Evolutionary conservation across 2,329 filamentous ascomycete species (phyloP).

Genomic region (Ophiostoma fasciatum): DNA sequence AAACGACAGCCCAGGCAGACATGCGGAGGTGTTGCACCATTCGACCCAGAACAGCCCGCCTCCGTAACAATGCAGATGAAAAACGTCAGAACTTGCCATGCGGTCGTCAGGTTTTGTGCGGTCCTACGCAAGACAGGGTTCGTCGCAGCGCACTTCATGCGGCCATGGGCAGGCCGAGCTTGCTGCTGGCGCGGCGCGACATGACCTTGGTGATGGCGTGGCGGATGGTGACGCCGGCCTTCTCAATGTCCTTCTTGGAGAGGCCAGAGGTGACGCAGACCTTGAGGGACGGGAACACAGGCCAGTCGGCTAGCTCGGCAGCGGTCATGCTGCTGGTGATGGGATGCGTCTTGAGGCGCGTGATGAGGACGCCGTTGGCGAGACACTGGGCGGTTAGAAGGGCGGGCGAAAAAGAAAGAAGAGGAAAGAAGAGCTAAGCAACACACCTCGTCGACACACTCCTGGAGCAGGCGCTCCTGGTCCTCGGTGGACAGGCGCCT

Average conservation of each 20-base stretch:
- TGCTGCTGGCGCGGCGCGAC: conserved; percentile 35
- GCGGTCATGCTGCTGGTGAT: conserved; percentile 46
- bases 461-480: conserved; percentile 72
- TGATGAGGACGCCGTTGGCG: conserved; percentile 78
- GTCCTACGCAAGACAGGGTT: no score
- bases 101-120: neutral
- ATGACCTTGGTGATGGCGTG: conserved; percentile 93
- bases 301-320: conserved; percentile 54
- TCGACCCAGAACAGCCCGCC: no score
- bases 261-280: conserved; percentile 79
- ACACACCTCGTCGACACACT: conserved; percentile 89
- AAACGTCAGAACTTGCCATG: neutral
- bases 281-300: conserved; percentile 70
- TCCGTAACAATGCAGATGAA: neutral
- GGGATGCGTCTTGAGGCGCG: conserved; percentile 67
- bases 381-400: conserved; percentile 47
- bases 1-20: neutral
- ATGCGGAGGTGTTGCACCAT: no score
- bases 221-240: conserved; percentile 72
- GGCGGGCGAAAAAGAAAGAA: no score
- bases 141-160: no score
- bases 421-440: neutral
- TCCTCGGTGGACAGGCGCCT: conserved; percentile 56
- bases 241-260: conserved; percentile 90
- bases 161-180: conserved; percentile 10